Conservation (phyloP, 352 stramenopile species). For the Globisporangium mamillatum region DNA sequence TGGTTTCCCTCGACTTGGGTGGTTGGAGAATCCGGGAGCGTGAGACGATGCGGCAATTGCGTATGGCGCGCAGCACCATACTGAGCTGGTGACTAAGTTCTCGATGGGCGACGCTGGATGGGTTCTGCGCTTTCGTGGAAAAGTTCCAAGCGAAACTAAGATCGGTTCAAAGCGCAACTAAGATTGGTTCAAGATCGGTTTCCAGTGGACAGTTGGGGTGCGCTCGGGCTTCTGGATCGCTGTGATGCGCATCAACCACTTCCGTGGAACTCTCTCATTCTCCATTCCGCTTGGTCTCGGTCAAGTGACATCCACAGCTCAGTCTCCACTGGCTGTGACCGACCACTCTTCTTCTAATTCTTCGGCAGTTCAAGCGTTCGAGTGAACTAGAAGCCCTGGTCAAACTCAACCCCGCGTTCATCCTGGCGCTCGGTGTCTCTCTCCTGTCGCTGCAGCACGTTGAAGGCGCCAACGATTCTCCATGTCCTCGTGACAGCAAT, state of each 20-base stretch:
- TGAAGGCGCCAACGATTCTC: background rate
- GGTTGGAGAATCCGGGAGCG: background rate
- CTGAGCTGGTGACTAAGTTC: background rate
- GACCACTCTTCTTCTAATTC: background rate
- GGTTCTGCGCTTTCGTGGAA: background rate
- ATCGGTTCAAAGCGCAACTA: background rate
- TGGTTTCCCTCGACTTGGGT: background rate
- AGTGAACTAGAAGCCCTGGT: conserved; percentile 3
- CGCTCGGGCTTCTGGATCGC: background rate
- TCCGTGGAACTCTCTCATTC: conserved; percentile 1
- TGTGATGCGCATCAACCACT: background rate
- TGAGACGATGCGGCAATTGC: background rate
- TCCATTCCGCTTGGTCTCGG: conserved; percentile 7
- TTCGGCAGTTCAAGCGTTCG: background rate
- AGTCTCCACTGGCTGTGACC: background rate
- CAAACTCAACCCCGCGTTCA: background rate
- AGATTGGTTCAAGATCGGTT: background rate
- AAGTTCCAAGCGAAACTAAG: background rate
- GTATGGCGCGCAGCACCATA: no score
- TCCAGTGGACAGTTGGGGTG: background rate
- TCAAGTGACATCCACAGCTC: conserved; percentile 9
- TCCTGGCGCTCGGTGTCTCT: background rate
- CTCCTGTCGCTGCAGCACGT: background rate
- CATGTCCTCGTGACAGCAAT: background rate
- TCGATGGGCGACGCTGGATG: background rate